Conservation (phyloP, 345 rosid genomes). For the Arabidopsis suecica region DNA sequence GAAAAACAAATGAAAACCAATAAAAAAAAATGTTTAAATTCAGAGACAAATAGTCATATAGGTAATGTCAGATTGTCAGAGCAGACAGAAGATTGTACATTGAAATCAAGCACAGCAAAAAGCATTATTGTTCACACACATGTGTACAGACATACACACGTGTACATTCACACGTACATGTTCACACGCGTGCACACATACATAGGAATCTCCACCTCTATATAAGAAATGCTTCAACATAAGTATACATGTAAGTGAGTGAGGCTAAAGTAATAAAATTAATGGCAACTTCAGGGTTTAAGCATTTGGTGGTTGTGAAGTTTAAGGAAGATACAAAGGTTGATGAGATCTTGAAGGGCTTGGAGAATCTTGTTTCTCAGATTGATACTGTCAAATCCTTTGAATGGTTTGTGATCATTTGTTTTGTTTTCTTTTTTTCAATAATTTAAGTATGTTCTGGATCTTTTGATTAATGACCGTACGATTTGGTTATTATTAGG, state of each 20-base stretch:
- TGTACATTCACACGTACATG: constrained; percentile 34
- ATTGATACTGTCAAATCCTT: constrained; percentile 83
- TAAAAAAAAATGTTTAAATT: constrained; percentile 13
- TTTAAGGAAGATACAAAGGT: constrained; percentile 71
- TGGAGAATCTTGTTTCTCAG: constrained; percentile 78
- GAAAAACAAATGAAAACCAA: constrained; percentile 30
- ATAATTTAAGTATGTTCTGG: background rate
- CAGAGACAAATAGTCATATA: constrained; percentile 37
- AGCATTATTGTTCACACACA: constrained; percentile 44
- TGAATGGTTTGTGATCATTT: constrained; percentile 59
- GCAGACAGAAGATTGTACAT: constrained; percentile 31
- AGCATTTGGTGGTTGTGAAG: constrained; percentile 87
- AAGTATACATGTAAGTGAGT: constrained; percentile 14
- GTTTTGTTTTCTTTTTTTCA: background rate
- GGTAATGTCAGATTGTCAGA: constrained; percentile 34
- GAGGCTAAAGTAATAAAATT: constrained; percentile 12
- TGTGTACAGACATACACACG: constrained; percentile 37
- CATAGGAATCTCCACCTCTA: constrained; percentile 30
- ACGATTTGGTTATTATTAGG: constrained; percentile 51
- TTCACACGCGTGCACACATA: constrained; percentile 27
- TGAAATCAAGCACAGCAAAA: constrained; percentile 38
- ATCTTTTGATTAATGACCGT: background rate
- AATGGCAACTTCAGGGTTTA: constrained; percentile 66
- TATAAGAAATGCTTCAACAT: constrained; percentile 29
- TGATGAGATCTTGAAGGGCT: constrained; percentile 79